Conservation (phyloP, 1,284 basidiomycete species). For the Malassezia pachydermatis region DNA sequence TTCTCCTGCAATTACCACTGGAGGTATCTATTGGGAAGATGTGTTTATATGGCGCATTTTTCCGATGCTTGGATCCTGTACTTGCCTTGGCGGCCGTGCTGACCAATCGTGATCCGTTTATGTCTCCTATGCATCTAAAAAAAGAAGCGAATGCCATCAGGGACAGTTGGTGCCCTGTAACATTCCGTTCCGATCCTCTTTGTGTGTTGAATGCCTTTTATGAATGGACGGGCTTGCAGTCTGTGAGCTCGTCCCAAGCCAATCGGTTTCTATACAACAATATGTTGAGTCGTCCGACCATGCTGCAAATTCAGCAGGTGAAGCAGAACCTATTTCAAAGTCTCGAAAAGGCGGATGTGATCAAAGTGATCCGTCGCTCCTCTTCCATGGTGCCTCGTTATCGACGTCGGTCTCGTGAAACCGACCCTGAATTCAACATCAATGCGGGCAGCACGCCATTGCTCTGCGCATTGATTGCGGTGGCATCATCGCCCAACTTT, state of each 20-base stretch:
- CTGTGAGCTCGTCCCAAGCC: constrained; percentile 50
- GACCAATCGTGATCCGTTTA: constrained; percentile 80
- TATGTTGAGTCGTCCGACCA: constrained; percentile 74
- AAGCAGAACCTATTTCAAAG: constrained; percentile 69
- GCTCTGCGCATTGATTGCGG: constrained; percentile 73
- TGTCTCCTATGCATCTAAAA: constrained; percentile 58
- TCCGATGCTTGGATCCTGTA: constrained; percentile 81
- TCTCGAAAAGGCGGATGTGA: constrained; percentile 57
- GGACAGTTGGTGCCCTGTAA: constrained; percentile 65
- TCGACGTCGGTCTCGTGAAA: constrained; percentile 24
- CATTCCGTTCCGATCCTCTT: constrained; percentile 76
- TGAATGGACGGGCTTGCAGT: constrained; percentile 55
- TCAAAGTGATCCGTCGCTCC: constrained; percentile 26
- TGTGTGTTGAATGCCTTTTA: constrained; percentile 73
- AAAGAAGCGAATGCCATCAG: constrained; percentile 59
- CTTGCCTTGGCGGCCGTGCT: constrained; percentile 80
- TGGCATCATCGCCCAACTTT: constrained; percentile 86
- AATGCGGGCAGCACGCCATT: constrained; percentile 69
- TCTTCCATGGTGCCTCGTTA: constrained; percentile 16
- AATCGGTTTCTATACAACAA: constrained; percentile 74
- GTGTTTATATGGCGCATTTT: constrained; percentile 81
- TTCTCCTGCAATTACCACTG: constrained; percentile 78
- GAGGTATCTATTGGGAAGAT: constrained; percentile 82
- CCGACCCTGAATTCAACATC: constrained; percentile 52
- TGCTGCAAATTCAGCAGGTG: constrained; percentile 73